Conservation (phyloP, 305 asterid genomes). For the Solanum hybrid region DNA sequence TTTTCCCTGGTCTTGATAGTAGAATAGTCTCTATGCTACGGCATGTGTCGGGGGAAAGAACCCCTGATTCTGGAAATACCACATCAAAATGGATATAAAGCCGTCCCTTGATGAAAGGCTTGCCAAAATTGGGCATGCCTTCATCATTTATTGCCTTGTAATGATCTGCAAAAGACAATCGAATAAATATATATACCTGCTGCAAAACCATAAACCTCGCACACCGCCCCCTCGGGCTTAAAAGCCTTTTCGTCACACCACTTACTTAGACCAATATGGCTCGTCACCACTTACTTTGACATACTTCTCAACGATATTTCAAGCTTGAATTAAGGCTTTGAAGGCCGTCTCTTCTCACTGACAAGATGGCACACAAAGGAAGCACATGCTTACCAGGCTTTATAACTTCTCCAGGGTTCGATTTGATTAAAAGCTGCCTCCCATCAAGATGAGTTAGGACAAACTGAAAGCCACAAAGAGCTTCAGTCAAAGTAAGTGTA, state of each 20-base stretch:
- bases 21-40: constrained; percentile 13
- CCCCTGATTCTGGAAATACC: constrained; percentile 41
- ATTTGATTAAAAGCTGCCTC: constrained; percentile 47
- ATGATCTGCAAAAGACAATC: constrained; percentile 26
- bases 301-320: not conserved
- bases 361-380: not conserved
- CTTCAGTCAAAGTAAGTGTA: constrained; percentile 40
- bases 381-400: constrained; percentile 41
- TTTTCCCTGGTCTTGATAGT: constrained; percentile 10
- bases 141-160: constrained; percentile 53
- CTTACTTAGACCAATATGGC: not conserved
- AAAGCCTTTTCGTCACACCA: not conserved
- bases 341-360: not conserved
- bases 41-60: constrained; percentile 22
- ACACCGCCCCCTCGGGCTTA: not conserved
- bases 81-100: constrained; percentile 54
- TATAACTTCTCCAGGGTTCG: constrained; percentile 51
- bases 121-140: constrained; percentile 56
- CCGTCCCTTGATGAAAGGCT: constrained; percentile 53
- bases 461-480: constrained; percentile 58
- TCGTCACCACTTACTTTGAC: not conserved
- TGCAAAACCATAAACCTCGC: not conserved
- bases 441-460: constrained; percentile 58
- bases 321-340: not conserved
- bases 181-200: not conserved